These are phyloP conservation scores for Incumbomyces delicatus DNA, from an alignment of 2,329 filamentous ascomycete genomes.

Conservation along the genomic window DNA sequence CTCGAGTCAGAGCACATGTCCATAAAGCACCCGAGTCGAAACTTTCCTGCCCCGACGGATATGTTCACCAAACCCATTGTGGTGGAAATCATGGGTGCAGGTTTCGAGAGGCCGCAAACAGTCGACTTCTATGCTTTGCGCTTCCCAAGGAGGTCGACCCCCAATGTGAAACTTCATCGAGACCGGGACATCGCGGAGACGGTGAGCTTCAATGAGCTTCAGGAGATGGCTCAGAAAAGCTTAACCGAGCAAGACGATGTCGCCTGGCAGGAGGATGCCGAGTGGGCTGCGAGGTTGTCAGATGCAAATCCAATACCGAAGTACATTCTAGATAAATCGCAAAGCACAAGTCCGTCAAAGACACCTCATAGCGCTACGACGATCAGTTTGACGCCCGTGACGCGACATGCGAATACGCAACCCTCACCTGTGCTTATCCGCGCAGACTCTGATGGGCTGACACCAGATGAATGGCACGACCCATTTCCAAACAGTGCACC, in stretches of 20 bases:
- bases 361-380: slow-evolving; percentile 3
- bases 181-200: slow-evolving; percentile 63
- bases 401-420: background rate
- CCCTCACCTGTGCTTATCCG: background rate
- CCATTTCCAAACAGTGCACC: background rate
- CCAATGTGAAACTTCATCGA: slow-evolving; percentile 63
- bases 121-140: slow-evolving; percentile 63
- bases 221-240: slow-evolving; percentile 54
- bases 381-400: background rate
- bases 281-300: slow-evolving; percentile 55
- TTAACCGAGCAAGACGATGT: slow-evolving; percentile 39
- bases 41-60: slow-evolving; percentile 26
- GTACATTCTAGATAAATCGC: slow-evolving; percentile 6
- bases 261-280: slow-evolving; percentile 50
- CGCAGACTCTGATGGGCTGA: background rate
- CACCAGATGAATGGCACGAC: background rate
- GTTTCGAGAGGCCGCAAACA: slow-evolving; percentile 63
- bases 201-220: slow-evolving; percentile 59
- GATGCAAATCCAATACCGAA: slow-evolving; percentile 32
- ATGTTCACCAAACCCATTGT: slow-evolving; percentile 62
- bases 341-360: slow-evolving; percentile 2
- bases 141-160: slow-evolving; percentile 49
- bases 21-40: background rate
- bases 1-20: slow-evolving; percentile 27
- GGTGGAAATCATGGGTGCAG: slow-evolving; percentile 70